Percentiles rank a stretch among this genome's conserved stretches.
Conservation (phyloP, 2,329 filamentous ascomycete genomes). For the Ophiostoma perfectum region DNA sequence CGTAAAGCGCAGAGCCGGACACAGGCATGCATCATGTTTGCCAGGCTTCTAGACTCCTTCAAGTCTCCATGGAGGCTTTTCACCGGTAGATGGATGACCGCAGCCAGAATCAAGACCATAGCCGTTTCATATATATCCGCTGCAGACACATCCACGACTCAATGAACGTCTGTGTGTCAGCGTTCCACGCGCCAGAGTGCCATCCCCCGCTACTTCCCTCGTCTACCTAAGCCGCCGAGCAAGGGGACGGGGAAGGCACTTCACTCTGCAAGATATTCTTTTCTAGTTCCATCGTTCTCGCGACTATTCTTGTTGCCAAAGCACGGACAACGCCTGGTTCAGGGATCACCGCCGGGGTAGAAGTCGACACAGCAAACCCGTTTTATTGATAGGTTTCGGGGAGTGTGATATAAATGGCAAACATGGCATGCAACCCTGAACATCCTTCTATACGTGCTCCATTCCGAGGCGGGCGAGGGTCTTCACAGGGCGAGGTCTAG, state of each 20-base stretch:
- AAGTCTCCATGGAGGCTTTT: background rate
- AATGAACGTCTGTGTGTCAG: conserved; percentile 23
- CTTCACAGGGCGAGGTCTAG: background rate
- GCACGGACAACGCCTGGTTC: conserved; percentile 12
- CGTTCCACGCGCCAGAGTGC: conserved; percentile 20
- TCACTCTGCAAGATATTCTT: conserved; percentile 1
- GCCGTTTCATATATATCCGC: conserved; percentile 24
- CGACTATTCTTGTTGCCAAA: conserved; percentile 12
- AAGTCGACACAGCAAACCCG: conserved; percentile 17
- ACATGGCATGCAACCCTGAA: conserved; percentile 12
- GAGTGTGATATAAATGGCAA: conserved; percentile 14
- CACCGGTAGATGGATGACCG: background rate
- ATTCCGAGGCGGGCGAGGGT: background rate
- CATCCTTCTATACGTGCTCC: background rate
- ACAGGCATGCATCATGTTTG: background rate
- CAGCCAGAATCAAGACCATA: conserved; percentile 14
- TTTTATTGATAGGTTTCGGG: conserved; percentile 18
- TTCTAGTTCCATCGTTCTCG: conserved; percentile 2
- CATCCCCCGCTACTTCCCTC: conserved; percentile 14
- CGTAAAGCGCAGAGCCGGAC: background rate
- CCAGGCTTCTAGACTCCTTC: background rate
- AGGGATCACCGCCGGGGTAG: conserved; percentile 17
- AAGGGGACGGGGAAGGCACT: conserved; percentile 1
- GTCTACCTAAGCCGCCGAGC: conserved; percentile 7
- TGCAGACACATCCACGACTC: conserved; percentile 16